These are phyloP conservation scores for Quercus engelmannii DNA, from an alignment of 306 rosid species.

Conservation along the genomic window DNA sequence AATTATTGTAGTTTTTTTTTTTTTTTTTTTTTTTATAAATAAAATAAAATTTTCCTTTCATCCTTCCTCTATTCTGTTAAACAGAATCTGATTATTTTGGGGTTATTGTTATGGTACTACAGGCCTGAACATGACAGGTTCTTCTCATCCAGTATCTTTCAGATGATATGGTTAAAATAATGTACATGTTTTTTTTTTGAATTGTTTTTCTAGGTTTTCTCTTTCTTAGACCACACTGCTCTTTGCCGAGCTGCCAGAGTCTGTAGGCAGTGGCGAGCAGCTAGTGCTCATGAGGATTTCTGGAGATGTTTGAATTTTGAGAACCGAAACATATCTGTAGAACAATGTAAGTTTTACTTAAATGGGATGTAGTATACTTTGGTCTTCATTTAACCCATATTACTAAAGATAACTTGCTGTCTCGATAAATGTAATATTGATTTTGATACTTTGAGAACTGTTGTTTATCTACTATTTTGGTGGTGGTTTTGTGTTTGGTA, in stretches of 20 bases:
- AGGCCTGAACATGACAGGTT: no score
- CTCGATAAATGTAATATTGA: not conserved
- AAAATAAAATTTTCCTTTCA: not conserved
- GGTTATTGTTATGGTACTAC: no score
- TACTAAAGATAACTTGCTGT: not conserved
- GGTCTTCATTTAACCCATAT: not conserved
- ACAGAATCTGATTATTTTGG: not conserved
- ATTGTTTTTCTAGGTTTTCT: slow-evolving; percentile 61
- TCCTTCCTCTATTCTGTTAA: not conserved
- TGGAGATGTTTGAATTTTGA: slow-evolving; percentile 92
- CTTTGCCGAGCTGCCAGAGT: slow-evolving; percentile 95
- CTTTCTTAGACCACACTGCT: slow-evolving; percentile 84
- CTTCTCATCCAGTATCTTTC: no score
- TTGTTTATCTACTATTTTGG: not conserved
- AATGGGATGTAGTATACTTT: not conserved
- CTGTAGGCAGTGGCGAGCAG: slow-evolving; percentile 90
- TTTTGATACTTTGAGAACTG: not conserved
- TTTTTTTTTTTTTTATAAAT: slow-evolving; percentile 3
- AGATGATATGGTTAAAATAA: no score
- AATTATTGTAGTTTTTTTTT: slow-evolving; percentile 4
- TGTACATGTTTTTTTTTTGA: not conserved
- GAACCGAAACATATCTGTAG: slow-evolving; percentile 75
- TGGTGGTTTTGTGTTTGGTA: not conserved
- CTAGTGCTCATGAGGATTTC: slow-evolving; percentile 97
- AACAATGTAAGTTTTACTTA: slow-evolving; percentile 71